Evolutionary conservation across 2,329 filamentous ascomycete species (phyloP).

Genomic region (Penicillium sp.): DNA sequence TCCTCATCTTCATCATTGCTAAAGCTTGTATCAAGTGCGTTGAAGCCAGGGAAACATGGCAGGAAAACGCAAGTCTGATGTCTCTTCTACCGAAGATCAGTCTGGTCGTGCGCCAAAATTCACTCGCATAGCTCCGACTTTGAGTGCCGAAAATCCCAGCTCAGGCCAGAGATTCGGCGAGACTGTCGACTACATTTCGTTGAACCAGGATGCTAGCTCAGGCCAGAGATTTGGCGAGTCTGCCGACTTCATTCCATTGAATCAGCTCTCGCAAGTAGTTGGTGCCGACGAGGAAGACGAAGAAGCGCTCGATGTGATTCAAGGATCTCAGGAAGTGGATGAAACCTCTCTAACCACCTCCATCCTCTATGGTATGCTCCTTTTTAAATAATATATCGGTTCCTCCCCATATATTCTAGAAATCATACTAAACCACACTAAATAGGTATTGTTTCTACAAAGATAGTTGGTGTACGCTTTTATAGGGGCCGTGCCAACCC

Average conservation of each 20-base stretch:
- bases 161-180: conserved; percentile 31
- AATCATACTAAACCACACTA: neutral
- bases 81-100: neutral
- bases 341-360: conserved; percentile 36
- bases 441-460: conserved; percentile 45
- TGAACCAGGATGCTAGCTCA: neutral
- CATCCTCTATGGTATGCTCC: conserved; percentile 41
- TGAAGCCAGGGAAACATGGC: neutral
- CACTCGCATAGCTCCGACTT: neutral
- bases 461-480: conserved; percentile 62
- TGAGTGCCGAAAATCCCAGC: conserved; percentile 6
- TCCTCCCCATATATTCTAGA: neutral
- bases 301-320: conserved; percentile 33
- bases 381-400: neutral
- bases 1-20: neutral
- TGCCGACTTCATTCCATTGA: conserved; percentile 32
- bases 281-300: conserved; percentile 39
- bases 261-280: conserved; percentile 28
- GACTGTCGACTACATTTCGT: neutral
- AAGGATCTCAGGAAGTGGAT: conserved; percentile 35
- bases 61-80: conserved; percentile 1
- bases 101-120: neutral
- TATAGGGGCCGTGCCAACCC: conserved; percentile 62
- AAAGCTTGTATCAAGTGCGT: neutral
- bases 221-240: conserved; percentile 31